Evolutionary conservation across 257 asterid genomes (phyloP).

Genomic region (Ballota nigra): DNA sequence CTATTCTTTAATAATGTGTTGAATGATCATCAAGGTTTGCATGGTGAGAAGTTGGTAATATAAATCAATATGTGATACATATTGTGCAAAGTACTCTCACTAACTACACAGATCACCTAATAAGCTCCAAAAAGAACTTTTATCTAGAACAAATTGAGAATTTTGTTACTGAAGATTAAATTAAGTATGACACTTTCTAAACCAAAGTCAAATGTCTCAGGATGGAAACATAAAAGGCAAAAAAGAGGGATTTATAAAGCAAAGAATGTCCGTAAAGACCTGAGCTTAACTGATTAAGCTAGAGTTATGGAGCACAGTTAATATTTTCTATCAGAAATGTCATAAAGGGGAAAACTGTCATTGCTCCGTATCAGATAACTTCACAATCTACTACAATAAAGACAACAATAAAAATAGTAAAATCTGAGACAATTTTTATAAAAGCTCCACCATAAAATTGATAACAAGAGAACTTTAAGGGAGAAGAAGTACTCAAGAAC

Average conservation of each 20-base stretch:
- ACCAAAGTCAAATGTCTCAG: no score
- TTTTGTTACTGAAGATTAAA: no score
- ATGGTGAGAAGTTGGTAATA: not conserved
- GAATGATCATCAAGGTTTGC: not conserved
- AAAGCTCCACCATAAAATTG: not conserved
- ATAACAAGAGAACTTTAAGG: not conserved
- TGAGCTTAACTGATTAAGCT: not conserved
- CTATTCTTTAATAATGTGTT: constrained; percentile 3
- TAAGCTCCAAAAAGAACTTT: not conserved
- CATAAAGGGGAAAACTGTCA: not conserved
- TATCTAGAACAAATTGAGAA: not conserved
- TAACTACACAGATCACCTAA: not conserved
- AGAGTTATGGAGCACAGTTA: not conserved
- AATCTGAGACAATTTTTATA: not conserved
- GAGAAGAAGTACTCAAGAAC: not conserved
- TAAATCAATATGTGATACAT: not conserved
- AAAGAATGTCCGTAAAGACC: not conserved
- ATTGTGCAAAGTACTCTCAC: not conserved
- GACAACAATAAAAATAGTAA: not conserved
- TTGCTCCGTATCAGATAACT: not conserved
- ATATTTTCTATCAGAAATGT: not conserved
- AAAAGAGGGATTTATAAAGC: not conserved
- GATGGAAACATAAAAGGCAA: not conserved
- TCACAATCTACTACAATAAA: not conserved
- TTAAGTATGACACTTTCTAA: no score